Base-by-base conservation (phyloP, 2,329 filamentous ascomycete genomes). In the Drechslerella dactyloides region DNA sequence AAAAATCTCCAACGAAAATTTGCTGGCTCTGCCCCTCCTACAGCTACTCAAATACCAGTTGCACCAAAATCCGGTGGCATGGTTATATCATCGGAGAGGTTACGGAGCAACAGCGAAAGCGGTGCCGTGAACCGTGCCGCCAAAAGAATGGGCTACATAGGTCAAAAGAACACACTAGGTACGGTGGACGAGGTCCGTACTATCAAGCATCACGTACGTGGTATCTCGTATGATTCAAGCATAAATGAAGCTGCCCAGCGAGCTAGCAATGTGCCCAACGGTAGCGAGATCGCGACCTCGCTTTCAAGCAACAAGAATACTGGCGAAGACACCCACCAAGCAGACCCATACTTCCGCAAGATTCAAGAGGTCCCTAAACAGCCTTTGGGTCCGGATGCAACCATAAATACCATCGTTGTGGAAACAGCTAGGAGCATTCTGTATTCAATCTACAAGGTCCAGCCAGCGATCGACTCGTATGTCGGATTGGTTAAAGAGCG, bases 361-460 rank as follows among this genome's bases (percentile, higher is more conserved):
- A 61, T 77, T 27, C 68, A 72, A 53, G 68, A 50, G 27, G 55
- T 50, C 3, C 27, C 42, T 7, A 72, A 57, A 24, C 48, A 51
- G 21, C 62, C 72, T 0, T 73, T 69, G 2, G 46, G 70, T 5
- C 61, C 65, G 1, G 76, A 77, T 7, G 13, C 8, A 3, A 44
- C 54, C 19, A 57, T 74, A 0, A 74, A 70, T 10, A 61, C 72
- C 19, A 65, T 73, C 15, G 59, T 77, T 23, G 57, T 69, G 3
- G 75, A 77, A 66, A 75, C 75, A 0, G 76, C 76, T 1, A 70
- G 76, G 11, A 75, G 76, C 15, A 76, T 77, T 23, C 66, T 77
- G 5, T 77, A 77, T 57, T 75, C 75, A 23, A 64, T 77, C 51
- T 77, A 76, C 21, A 75, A 75, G 11, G 53, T 75, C 15, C 76